These are phyloP conservation scores for Talaromyces sp. DNA, from an alignment of 2,329 filamentous ascomycete genomes.

Conservation along the genomic window DNA sequence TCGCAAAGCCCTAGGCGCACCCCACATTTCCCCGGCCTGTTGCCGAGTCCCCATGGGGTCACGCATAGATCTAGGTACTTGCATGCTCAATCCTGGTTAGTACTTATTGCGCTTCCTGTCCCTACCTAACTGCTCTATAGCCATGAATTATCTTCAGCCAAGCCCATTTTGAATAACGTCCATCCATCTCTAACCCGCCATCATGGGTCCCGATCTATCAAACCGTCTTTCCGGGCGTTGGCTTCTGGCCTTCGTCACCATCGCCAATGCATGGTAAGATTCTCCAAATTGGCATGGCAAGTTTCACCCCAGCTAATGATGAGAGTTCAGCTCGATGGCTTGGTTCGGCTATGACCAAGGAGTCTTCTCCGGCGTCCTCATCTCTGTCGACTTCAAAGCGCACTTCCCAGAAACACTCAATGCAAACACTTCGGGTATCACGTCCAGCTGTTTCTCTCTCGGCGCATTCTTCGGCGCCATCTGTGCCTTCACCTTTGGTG, in stretches of 20 bases:
- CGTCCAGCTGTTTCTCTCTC: conserved; percentile 10
- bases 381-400: conserved; percentile 56
- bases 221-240: conserved; percentile 20
- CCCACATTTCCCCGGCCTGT: neutral
- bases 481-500: conserved; percentile 39
- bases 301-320: neutral
- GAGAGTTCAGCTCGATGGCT: conserved; percentile 5
- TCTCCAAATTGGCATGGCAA: neutral
- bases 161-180: neutral
- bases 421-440: neutral
- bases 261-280: conserved; percentile 24
- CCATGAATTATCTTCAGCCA: neutral
- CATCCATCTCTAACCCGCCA: neutral
- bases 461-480: conserved; percentile 44
- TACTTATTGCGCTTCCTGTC: neutral
- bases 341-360: conserved; percentile 24
- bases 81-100: neutral
- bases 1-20: neutral
- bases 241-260: conserved; percentile 26
- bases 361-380: conserved; percentile 56
- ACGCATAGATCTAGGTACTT: neutral
- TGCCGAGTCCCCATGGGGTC: conserved; percentile 12
- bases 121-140: neutral
- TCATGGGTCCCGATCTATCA: conserved; percentile 7
- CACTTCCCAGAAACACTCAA: conserved; percentile 17